Base-by-base conservation (phyloP, 208 protist species). In the Crithidia expoeki region DNA sequence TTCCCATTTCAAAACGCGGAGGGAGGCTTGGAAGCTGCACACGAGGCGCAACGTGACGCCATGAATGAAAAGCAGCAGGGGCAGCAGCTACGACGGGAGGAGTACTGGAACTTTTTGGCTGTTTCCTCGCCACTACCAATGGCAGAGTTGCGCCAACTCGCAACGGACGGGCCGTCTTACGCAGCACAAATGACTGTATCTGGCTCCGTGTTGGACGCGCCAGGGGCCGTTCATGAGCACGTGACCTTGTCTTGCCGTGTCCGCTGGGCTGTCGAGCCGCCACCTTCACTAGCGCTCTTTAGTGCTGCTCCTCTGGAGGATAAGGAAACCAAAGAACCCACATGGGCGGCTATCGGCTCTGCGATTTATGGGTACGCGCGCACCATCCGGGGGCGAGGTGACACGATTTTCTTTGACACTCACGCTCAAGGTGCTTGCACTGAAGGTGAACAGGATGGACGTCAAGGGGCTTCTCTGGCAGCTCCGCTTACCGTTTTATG, bases 401-500 rank as follows among this genome's bases (percentile, higher is more conserved):
- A 17, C 17, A 28, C 16, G 14, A 2, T 56, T 5, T 25, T 27
- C 17, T 16, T 12, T 5, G 10, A 12, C 2, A n/a, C 1, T 12
- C 23, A 59, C 32, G 49, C 9, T 23, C 17, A 6, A n/a, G 4
- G 44, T 23, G 32, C 19, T 17, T 0, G 52, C 42, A 38, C 14
- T 47, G 28, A 17, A 7, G 62, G 21, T 14, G 27, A 10, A 4
- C 16, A 38, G 11, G 11, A 2, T 11, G 44, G 27, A 32, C 58
- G 19, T 10, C 42, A 44, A 6, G 19, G 2, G 4, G 2, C 14
- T 1, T 9, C n/a, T 3, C 30, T 55, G 0, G 44, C 28, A 5
- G 21, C 49, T 19, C 10, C 66, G 14, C 25, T 79, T 59, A 83
- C 77, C 6, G 77, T 83, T 34, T 49, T 83, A 28, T 83, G 77